Evolutionary conservation across 148 eudicot species (phyloP), one percentile per base, ranked within the genome.

Genomic region (Silene uniflora): DNA sequence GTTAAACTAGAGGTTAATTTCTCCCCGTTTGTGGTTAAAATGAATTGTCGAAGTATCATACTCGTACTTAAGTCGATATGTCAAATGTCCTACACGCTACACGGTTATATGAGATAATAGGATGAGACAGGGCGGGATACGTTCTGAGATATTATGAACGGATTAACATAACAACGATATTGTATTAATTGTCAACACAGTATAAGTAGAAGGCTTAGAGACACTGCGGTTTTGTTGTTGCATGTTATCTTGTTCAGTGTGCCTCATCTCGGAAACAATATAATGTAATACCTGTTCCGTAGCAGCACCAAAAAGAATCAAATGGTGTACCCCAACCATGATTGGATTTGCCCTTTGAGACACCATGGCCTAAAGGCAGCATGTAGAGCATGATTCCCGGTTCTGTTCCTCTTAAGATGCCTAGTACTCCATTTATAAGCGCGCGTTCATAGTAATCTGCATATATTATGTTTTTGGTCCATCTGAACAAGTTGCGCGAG

Each of bases 321-420:
- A 86, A 88, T 79, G 79, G 73, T n/a, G 86, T 85, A 52, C 98
- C 98, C 98, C 98, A 92, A 63, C 86, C 76, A 67, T 85, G 90
- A 24, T 74, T 56, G 77, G 89, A 84, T 72, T 24, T 46, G 25
- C 88, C 90, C 80, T 95, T 95, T 39, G 97, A 92, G 69, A 74
- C 86, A 24, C 96, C 98, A 35, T 83, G 96, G 9, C 83, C 91
- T 64, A 83, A 73, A 54, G 98, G 98, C 75, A 90, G 91, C 96
- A 91, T 89, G 77, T 95, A 95, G 69, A 95, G 89, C 98, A 95
- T 95, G 21, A 87, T 83, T 62, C 98, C 98, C 1, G 97, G 97
- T 32, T 89, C 91, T 14, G 27, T 86, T 72, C 97, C 92, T 80
- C 91, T 86, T 83, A 89, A 93, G 78, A 88, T 89, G 78, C 97